Evolutionary conservation across 176 grass and related monocot genomes (phyloP).

Genomic region (Canna indica): DNA sequence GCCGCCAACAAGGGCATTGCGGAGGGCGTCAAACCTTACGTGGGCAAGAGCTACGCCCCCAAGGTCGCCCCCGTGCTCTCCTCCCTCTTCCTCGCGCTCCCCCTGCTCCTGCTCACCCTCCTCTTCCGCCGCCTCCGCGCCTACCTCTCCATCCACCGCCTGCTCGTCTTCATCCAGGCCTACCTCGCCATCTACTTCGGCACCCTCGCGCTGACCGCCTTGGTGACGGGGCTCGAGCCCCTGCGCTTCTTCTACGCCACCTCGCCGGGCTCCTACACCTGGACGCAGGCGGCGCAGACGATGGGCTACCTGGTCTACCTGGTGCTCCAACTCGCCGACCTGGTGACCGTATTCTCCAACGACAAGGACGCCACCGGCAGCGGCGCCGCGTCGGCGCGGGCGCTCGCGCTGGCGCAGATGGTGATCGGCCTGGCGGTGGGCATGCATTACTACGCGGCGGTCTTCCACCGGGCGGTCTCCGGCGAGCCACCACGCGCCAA

Average conservation of each 20-base stretch:
- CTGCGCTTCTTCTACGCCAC: conserved; percentile 91
- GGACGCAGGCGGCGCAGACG: conserved; percentile 91
- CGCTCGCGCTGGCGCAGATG: conserved; percentile 79
- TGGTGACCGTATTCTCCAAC: conserved; percentile 63
- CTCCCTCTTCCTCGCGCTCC: conserved; percentile 45
- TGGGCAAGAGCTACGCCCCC: conserved; percentile 56
- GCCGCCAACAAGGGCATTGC: conserved; percentile 68
- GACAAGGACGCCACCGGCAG: conserved; percentile 13
- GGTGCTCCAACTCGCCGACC: conserved; percentile 74
- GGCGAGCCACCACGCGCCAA: conserved; percentile 72
- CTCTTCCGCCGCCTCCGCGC: conserved; percentile 55
- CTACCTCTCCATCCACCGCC: conserved; percentile 59
- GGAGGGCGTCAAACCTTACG: conserved; percentile 51
- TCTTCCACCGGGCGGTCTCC: conserved; percentile 81
- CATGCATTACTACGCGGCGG: conserved; percentile 84
- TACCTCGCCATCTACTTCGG: conserved; percentile 98
- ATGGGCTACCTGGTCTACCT: conserved; percentile 74
- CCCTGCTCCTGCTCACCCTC: conserved; percentile 56
- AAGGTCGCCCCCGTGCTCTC: conserved; percentile 44
- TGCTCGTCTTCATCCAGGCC: conserved; percentile 75
- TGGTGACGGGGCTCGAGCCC: conserved; percentile 74
- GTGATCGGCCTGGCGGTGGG: conserved; percentile 78
- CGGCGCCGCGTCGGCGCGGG: conserved; percentile 25
- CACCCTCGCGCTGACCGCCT: conserved; percentile 65
- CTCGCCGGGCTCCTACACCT: conserved; percentile 67